Conservation (phyloP, 1,139 yeast genomes). For the Yamadazyma taylorii region DNA sequence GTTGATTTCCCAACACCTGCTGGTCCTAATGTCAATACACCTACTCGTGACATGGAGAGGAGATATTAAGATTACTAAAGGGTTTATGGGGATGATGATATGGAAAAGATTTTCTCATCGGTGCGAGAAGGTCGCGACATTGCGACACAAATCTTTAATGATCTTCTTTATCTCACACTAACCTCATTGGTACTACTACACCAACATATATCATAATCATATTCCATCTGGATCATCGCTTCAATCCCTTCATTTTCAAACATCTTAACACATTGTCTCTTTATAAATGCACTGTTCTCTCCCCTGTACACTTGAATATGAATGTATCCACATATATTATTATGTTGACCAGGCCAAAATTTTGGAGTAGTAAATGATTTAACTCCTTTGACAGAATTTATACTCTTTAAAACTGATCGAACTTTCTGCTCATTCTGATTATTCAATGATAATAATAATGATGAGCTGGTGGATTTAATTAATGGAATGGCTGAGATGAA, state of each 20-base stretch:
- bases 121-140: too few relatives aligned
- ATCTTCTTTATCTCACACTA: background rate
- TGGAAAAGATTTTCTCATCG: background rate
- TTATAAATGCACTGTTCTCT: constrained; percentile 61
- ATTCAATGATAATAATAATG: constrained; percentile 63
- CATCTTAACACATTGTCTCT: constrained; percentile 58
- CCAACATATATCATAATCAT: constrained; percentile 61
- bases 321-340: constrained; percentile 52
- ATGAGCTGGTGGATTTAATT: constrained; percentile 74
- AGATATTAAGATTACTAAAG: background rate
- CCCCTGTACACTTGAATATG: constrained; percentile 72
- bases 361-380: constrained; percentile 84
- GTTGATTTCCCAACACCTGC: constrained; percentile 97
- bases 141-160: background rate
- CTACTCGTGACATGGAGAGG: constrained; percentile 96
- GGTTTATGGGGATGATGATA: background rate
- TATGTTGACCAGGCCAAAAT: constrained; percentile 69
- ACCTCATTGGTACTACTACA: constrained; percentile 26
- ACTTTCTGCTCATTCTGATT: constrained; percentile 56
- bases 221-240: constrained; percentile 62
- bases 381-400: constrained; percentile 73
- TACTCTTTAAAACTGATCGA: constrained; percentile 63
- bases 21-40: constrained; percentile 93
- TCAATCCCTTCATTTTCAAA: constrained; percentile 36
- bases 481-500: constrained; percentile 82